A percentile compares a stretch with the other conserved stretches of the same genome.
Evolutionary conservation across 371 early-diverging fungal genomes (phyloP).

Genomic region (Zychaea mexicana): DNA sequence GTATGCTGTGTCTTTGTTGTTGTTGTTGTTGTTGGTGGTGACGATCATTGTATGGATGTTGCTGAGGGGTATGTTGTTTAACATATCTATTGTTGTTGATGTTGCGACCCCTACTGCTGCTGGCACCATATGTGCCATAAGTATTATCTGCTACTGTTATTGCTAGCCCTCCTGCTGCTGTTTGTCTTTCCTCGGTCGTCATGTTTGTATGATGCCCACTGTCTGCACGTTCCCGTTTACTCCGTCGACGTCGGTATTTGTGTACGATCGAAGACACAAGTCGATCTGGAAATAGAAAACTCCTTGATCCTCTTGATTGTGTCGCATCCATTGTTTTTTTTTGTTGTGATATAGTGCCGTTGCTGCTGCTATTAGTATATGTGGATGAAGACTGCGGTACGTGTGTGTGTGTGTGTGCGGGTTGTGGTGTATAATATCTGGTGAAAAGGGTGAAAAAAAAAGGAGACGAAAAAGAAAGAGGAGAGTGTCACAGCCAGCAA

Average conservation of each 20-base stretch:
- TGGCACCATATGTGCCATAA: neutral
- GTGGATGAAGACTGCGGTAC: too few relatives aligned
- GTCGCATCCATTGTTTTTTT: neutral
- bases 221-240: slow-evolving; percentile 20
- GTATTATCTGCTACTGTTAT: neutral
- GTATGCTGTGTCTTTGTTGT: neutral
- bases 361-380: neutral
- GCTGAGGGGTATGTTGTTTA: neutral
- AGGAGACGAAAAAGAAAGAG: too few relatives aligned
- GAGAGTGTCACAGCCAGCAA: too few relatives aligned
- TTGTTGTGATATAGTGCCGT: neutral
- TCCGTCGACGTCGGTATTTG: neutral
- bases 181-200: neutral
- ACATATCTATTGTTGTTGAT: neutral
- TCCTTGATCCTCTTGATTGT: neutral
- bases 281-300: slow-evolving; percentile 5
- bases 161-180: neutral
- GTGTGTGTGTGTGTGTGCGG: too few relatives aligned
- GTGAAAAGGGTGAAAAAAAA: too few relatives aligned
- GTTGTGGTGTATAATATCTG: too few relatives aligned
- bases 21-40: neutral
- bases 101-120: neutral
- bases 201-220: slow-evolving; percentile 16
- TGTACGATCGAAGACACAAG: neutral
- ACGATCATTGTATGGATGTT: too few relatives aligned